Percentiles rank a stretch among this genome's conserved stretches.
These are phyloP conservation scores for Neohortaea acidophila DNA, from an alignment of 495 filamentous ascomycete genomes.

Conservation along the genomic window DNA sequence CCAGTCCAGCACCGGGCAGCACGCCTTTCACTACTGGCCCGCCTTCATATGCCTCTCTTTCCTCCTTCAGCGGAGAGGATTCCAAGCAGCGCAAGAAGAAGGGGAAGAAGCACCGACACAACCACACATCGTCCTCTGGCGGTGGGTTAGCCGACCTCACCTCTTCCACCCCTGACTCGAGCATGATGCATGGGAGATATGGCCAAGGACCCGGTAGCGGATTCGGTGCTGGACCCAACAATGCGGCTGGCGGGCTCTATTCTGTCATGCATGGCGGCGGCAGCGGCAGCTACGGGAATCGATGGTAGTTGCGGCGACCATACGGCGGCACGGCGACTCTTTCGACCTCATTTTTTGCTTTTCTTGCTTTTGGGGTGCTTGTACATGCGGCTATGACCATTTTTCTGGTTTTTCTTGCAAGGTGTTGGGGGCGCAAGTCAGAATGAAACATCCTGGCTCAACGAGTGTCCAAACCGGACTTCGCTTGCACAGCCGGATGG, in stretches of 20 bases:
- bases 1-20: constrained; percentile 74
- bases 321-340: background rate
- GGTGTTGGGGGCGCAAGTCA: too few species aligned
- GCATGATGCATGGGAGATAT: constrained; percentile 96
- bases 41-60: constrained; percentile 54
- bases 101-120: constrained; percentile 99
- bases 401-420: too few species aligned
- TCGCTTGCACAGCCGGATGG: too few species aligned
- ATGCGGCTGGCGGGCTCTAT: constrained; percentile 99
- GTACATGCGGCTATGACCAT: too few species aligned
- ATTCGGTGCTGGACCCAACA: constrained; percentile 76
- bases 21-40: constrained; percentile 49
- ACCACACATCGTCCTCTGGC: constrained; percentile 98
- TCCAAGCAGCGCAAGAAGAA: constrained; percentile 39
- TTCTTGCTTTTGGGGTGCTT: background rate
- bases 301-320: constrained; percentile 4
- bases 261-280: constrained; percentile 77
- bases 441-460: too few species aligned
- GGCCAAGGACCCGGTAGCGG: constrained; percentile 68
- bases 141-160: constrained; percentile 96
- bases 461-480: too few species aligned
- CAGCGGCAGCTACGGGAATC: constrained; percentile 18
- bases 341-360: background rate
- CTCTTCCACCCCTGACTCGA: constrained; percentile 61
- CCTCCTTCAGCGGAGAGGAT: constrained; percentile 57